A percentile compares a stretch with the other conserved stretches of the same genome.
These are phyloP conservation scores for Drechslerella dactyloides DNA, from an alignment of 2,329 filamentous ascomycete genomes.

Conservation along the genomic window DNA sequence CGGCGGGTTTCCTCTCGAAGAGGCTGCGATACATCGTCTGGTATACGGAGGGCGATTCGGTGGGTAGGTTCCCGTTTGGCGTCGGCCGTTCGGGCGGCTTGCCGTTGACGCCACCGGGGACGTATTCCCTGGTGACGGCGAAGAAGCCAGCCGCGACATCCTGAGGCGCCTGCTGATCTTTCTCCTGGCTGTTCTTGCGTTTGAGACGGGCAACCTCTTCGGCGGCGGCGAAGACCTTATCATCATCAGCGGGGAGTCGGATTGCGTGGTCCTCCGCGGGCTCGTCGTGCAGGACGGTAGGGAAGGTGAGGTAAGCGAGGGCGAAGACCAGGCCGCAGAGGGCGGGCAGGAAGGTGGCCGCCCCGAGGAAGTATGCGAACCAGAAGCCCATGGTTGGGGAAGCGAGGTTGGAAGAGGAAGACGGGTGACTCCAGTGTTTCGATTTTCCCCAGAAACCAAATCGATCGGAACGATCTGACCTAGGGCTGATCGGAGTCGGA, in stretches of 20 bases:
- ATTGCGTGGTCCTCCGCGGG: slow-evolving; percentile 55
- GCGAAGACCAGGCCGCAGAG: slow-evolving; percentile 67
- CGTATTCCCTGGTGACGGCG: slow-evolving; percentile 91
- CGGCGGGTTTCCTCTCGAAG: slow-evolving; percentile 75
- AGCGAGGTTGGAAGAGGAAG: slow-evolving; percentile 9
- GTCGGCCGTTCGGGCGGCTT: slow-evolving; percentile 87
- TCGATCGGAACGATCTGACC: neutral
- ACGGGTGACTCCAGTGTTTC: slow-evolving; percentile 12
- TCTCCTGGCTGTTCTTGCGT: slow-evolving; percentile 62
- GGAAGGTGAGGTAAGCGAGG: slow-evolving; percentile 73
- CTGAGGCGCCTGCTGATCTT: slow-evolving; percentile 16
- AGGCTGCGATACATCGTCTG: slow-evolving; percentile 90
- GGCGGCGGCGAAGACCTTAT: slow-evolving; percentile 67
- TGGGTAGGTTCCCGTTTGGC: slow-evolving; percentile 75
- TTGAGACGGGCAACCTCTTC: slow-evolving; percentile 59
- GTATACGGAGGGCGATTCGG: slow-evolving; percentile 71
- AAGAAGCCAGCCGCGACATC: slow-evolving; percentile 92
- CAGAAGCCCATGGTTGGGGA: slow-evolving; percentile 63
- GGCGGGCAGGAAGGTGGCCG: slow-evolving; percentile 84
- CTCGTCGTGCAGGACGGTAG: slow-evolving; percentile 61
- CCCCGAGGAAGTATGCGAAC: slow-evolving; percentile 80
- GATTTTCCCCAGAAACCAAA: slow-evolving; percentile 3
- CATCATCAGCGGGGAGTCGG: slow-evolving; percentile 68
- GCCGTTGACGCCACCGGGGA: slow-evolving; percentile 87
- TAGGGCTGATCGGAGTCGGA: slow-evolving; percentile 4